These are phyloP conservation scores for Dysphania ambrosioides DNA, from an alignment of 148 eudicot genomes.

Conservation along the genomic window DNA sequence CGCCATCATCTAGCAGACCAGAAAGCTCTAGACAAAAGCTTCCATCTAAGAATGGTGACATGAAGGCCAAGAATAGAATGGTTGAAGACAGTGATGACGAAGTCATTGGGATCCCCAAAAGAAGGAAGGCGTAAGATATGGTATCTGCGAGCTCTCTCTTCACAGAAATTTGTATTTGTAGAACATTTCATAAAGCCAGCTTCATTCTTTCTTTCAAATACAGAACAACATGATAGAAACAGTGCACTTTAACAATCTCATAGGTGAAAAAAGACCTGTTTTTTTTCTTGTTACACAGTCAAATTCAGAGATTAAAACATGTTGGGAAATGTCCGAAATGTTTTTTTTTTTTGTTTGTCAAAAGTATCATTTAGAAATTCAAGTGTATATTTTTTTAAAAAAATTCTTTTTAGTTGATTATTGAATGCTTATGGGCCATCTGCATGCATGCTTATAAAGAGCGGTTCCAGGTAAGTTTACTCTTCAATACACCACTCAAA, in stretches of 20 bases:
- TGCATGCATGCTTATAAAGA: slow-evolving; percentile 20
- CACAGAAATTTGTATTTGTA: slow-evolving; percentile 22
- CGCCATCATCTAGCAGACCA: slow-evolving; percentile 39
- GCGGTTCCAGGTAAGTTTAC: slow-evolving; percentile 13
- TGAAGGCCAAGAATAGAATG: slow-evolving; percentile 57
- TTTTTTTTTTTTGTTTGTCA: not conserved
- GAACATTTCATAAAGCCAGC: slow-evolving; percentile 11
- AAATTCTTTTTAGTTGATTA: slow-evolving; percentile 9
- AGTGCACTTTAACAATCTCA: slow-evolving; percentile 19
- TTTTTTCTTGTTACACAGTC: slow-evolving; percentile 6
- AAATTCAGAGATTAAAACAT: slow-evolving; percentile 5
- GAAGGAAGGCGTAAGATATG: slow-evolving; percentile 54
- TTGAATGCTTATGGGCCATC: slow-evolving; percentile 24
- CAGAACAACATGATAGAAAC: not conserved
- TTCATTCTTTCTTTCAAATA: slow-evolving; percentile 7
- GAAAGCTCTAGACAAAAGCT: slow-evolving; percentile 56
- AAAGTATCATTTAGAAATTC: not conserved
- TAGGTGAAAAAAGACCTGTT: slow-evolving; percentile 3
- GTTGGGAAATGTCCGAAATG: no score
- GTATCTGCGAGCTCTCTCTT: not conserved
- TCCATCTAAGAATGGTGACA: slow-evolving; percentile 51
- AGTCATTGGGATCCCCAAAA: slow-evolving; percentile 57
- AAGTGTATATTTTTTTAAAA: not conserved
- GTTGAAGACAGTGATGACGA: slow-evolving; percentile 55
- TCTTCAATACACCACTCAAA: slow-evolving; percentile 14